Evolutionary conservation across 2,329 filamentous ascomycete genomes (phyloP), one percentile per base, ranked within the genome.

Genomic region (Neofusicoccum sp.): DNA sequence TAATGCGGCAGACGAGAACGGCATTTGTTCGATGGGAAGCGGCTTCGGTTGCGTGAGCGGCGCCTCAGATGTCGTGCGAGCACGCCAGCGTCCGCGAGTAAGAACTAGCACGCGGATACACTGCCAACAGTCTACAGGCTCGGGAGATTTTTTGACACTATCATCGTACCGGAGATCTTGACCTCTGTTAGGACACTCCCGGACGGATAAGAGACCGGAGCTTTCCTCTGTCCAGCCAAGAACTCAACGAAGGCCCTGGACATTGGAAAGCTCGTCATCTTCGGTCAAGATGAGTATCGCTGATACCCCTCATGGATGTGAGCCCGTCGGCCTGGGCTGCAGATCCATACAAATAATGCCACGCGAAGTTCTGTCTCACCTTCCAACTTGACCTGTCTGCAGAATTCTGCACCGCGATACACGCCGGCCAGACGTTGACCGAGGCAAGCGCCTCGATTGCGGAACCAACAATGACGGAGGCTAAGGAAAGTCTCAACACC

Each of bases 51-150:
- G 44, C 57, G 57, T 44, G 44, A 60, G 36, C 28, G 24, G 28
- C 36, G 36, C 45, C 33, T 34, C 47, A 28, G 41, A 61, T 61
- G 58, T 61, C 58, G 58, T 61, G 58, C 58, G 47, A 61, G 58
- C 58, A 61, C 58, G 58, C 58, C 47, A 61, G 33, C 48, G 51
- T 48, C 12, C 40, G 34, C 58, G 58, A 53, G 58, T 61, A 53
- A 61, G 58, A 34, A 45, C 7, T 40, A 38, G 54, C 48, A 20
- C 38, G 8, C 47, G 58, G 38, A 36, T 11, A 54, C 47, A 36
- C 30, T 30, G 6, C 58, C 48, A 61, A 36, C 47, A 26, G 7
- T 53, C 45, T 49, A 28, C 30, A 40, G 51, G 24, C 51, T 56
- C 28, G 24, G 28, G 26, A 33, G 43, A 14, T 56, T 31, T 33